Percentiles rank a stretch among this genome's conserved stretches.
Conservation (phyloP, 2,329 filamentous ascomycete genomes). For the Annulohypoxylon truncatum region DNA sequence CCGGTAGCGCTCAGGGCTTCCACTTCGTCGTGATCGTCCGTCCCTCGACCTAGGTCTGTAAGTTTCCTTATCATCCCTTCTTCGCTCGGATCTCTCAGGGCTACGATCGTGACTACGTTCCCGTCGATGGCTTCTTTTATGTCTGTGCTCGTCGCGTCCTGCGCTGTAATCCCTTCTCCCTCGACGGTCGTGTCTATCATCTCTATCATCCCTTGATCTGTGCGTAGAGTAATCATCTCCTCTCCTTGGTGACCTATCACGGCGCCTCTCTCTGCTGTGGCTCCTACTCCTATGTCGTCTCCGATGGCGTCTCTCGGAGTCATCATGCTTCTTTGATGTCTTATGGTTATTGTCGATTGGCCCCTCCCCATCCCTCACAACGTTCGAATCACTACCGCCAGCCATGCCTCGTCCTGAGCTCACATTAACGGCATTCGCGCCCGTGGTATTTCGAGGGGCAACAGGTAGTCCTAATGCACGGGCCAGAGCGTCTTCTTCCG, state of each 20-base stretch:
- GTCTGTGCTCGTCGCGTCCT: constrained; percentile 34
- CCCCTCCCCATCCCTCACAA: constrained; percentile 36
- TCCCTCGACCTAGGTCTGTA: constrained; percentile 43
- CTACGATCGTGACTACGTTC: constrained; percentile 44
- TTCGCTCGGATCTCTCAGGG: constrained; percentile 37
- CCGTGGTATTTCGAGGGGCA: constrained; percentile 67
- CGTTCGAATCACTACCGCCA: constrained; percentile 30
- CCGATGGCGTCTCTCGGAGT: constrained; percentile 51
- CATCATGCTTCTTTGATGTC: constrained; percentile 44
- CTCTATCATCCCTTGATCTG: constrained; percentile 56
- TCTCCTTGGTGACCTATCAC: constrained; percentile 46
- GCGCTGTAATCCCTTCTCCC: constrained; percentile 41
- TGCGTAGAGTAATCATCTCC: constrained; percentile 40
- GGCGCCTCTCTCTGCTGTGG: constrained; percentile 44
- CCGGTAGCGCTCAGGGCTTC: constrained; percentile 39
- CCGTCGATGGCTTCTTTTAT: constrained; percentile 32
- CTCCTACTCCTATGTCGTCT: constrained; percentile 51
- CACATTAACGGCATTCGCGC: constrained; percentile 76
- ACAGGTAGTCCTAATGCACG: constrained; percentile 83
- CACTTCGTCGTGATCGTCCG: constrained; percentile 38
- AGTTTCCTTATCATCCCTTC: constrained; percentile 34
- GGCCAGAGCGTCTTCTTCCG: constrained; percentile 91
- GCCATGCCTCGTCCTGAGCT: constrained; percentile 50
- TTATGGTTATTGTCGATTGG: constrained; percentile 39
- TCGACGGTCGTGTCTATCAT: constrained; percentile 58